Base-by-base conservation (phyloP, 441 rosid genomes). In the Populus hybrid region DNA sequence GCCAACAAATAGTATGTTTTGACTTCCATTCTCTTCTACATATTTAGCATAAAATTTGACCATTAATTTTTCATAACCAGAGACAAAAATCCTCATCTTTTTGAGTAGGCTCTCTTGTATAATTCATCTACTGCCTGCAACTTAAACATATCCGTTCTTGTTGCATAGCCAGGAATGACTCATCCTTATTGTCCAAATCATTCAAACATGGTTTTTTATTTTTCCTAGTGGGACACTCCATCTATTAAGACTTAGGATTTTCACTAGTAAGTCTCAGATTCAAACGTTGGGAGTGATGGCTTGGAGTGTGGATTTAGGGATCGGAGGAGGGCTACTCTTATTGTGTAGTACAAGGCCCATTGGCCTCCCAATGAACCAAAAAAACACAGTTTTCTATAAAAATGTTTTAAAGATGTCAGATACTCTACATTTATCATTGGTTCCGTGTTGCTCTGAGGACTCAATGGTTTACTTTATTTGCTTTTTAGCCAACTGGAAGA, bases 401-500 rank as follows among this genome's bases (percentile, higher is more conserved):
- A 78, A 71, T 70, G 18, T 73, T 67, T 40, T 66, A 73, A 59
- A 69, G 64, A 46, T 73, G 23, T 70, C 6, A 32, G 50, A 8
- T 76, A 53, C 18, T 61, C 18, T 70, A 42, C 35, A 74, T 78
- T 61, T 19, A 21, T 71, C 6, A 28, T 57, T 26, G 35, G 81
- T 75, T 35, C 14, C 42, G 61, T 78, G 34, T 75, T 36, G 35
- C 65, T 64, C 30, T 32, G 40, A 76, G 71, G 57, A 71, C 77
- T 79, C 30, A 78, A 21, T 53, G 7, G 5, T 50, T 72, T 53
- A 74, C 36, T 75, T 76, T 65, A 63, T 12, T 78, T 81, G 70
- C 83, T 64, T 82, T 64, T 78, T 87, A 96, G 99, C 99, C 99
- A 75, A 88, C 97, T 72, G 99, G 99, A 80, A 88, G 98, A 87